A percentile compares a stretch with the other conserved stretches of the same genome.
Conservation (phyloP, 352 stramenopile species). For the Pythium aphanidermatum region DNA sequence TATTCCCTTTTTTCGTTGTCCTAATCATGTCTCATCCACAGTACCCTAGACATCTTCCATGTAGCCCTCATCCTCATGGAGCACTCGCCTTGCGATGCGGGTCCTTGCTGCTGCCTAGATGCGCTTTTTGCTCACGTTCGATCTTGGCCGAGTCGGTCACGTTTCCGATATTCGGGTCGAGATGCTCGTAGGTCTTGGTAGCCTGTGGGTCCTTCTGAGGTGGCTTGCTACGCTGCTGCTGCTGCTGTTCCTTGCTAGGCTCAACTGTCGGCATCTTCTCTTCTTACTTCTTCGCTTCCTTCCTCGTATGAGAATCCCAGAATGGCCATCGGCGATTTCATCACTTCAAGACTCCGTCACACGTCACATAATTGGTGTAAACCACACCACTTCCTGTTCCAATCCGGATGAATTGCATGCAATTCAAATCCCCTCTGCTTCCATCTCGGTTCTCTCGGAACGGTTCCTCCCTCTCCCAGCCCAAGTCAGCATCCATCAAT, state of each 20-base stretch:
- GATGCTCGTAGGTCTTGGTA: neutral
- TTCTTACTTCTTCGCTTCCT: too few relatives aligned
- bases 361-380: slow-evolving; percentile 7
- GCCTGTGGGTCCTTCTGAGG: slow-evolving; percentile 6
- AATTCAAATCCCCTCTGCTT: neutral
- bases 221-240: slow-evolving; percentile 6
- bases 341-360: slow-evolving; percentile 1
- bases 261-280: slow-evolving; percentile 14
- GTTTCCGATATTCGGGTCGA: neutral
- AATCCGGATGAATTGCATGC: neutral
- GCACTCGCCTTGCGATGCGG: slow-evolving; percentile 6
- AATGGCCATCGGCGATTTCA: neutral
- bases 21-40: too few relatives aligned
- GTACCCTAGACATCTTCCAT: too few relatives aligned
- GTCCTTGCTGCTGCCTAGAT: slow-evolving; percentile 8
- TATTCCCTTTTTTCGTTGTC: too few relatives aligned
- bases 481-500: too few relatives aligned
- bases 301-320: too few relatives aligned
- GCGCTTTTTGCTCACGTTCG: slow-evolving; percentile 14
- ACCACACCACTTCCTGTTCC: neutral
- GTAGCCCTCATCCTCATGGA: slow-evolving; percentile 2
- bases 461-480: too few relatives aligned
- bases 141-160: slow-evolving; percentile 10
- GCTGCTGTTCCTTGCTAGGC: slow-evolving; percentile 4
- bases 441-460: neutral